Base-by-base conservation (phyloP, 2,329 filamentous ascomycete genomes). In the Phaeosphaeriaceae sp. region DNA sequence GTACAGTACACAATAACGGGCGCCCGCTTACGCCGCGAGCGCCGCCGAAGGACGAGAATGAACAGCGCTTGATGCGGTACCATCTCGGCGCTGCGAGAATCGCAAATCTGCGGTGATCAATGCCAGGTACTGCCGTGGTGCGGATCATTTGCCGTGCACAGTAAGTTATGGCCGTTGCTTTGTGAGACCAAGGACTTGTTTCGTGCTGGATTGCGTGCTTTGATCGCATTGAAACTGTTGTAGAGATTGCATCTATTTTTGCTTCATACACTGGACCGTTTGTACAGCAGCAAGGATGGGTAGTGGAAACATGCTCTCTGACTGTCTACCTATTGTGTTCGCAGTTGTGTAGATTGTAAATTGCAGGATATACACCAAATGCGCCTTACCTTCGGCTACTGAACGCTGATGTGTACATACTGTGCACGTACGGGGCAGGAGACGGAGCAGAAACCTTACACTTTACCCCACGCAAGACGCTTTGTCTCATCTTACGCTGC, bases 121-220 rank as follows among this genome's bases (percentile, higher is more conserved):
- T 64, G 61, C 61, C 63, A 68, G 65, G 65, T 66, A 66, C 65
- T 56, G 43, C 56, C 35, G 35, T 40, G 35, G 15, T 40, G 35
- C 35, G 35, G 35, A 40, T 40, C 35, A n/a, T 40, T 40, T 40
- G 35, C 35, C 35, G 11, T 40, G 35, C 35, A 40, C 15, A 40
- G 35, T 15, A 40, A 40, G 6, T 13, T 40, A n/a, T n/a, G 13
- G 35, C 35, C 35, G 35, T 17, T 40, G 35, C 35, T n/a, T n/a
- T 40, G 35, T 40, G 35, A n/a, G 35, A 40, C 35, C n/a, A n/a
- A 17, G 5, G 35, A 40, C 35, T 40, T 40, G 35, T 15, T 40
- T n/a, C 15, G 35, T 9, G 15, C 5, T 8, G 35, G 13, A 17
- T 40, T 15, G 35, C 35, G 35, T 15, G 35, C 35, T 13, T 35